Evolutionary conservation across 306 rosid species (phyloP), one percentile per base, ranked within the genome.

Genomic region (Citrullus mucosospermus): DNA sequence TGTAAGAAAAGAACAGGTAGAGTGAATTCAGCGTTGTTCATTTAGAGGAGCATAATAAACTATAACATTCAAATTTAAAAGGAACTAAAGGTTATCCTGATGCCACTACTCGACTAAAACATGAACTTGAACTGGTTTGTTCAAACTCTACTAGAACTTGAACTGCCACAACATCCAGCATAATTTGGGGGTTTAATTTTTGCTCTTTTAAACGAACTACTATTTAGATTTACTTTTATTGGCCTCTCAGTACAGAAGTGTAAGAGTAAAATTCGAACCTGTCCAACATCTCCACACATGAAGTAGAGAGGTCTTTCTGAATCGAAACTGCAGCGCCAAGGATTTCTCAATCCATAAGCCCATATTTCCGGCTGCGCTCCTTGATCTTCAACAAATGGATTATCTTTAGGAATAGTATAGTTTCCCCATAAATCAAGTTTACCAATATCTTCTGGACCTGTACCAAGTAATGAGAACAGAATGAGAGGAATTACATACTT

Each of bases 291-390:
- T 60, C 82, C 99, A 82, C 99, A 96, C 30, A 90, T 74, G 68
- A 96, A 96, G 90, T 96, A 92, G 77, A 96, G 88, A 87, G 98
- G 86, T 48, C 83, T 88, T 84, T 88, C 90, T 18, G 96, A 80
- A 85, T 96, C 99, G 18, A 96, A 96, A 84, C 99, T 92, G 85
- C 99, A 96, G 54, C 99, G 92, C 99, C 99, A 96, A 66, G 99
- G 98, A 89, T 96, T 96, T 85, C 97, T 87, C 36, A 96, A 32
- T 80, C 98, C 98, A 32, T 84, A 55, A 73, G 99, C 97, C 97
- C 96, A 96, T 82, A 96, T 91, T 84, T 96, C 99, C 0, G 96
- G 90, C 84, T 81, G 88, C 81, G 86, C 56, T 71, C 81, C 90
- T 67, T 80, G 69, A 85, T 90, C 96, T 85, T 86, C 93, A 0